phyloP scores from a whole-genome alignment of 139 green algal species.

The Chlorella sp. region DNA sequence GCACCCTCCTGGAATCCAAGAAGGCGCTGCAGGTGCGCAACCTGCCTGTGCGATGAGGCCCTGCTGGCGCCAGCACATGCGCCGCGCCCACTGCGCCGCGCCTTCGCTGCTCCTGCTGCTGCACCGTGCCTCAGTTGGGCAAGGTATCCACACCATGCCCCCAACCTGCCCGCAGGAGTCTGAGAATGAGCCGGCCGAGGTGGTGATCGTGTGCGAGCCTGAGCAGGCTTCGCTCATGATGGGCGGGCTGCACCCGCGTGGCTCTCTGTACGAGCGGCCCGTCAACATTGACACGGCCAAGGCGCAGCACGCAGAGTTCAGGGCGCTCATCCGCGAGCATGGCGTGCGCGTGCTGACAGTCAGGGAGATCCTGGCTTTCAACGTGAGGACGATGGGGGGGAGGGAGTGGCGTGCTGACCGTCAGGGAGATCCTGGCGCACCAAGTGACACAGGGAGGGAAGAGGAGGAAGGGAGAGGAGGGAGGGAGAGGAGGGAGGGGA shows the following conservation, averaged over 20 bases:
- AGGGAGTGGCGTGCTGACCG: neutral
- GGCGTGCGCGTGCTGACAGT: constrained; percentile 84
- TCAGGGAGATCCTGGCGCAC: no score
- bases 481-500: neutral
- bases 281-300: constrained; percentile 88
- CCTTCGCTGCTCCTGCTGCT: no score
- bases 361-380: constrained; percentile 76
- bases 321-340: constrained; percentile 67
- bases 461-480: no score
- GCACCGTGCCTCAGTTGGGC: no score
- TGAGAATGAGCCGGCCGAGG: constrained; percentile 66
- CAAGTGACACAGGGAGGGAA: no score
- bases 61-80: no score
- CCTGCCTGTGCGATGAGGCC: no score
- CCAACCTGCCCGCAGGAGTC: no score
- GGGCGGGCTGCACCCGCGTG: constrained; percentile 86
- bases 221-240: constrained; percentile 85
- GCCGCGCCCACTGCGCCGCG: no score
- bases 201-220: constrained; percentile 87
- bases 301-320: constrained; percentile 77
- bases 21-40: no score
- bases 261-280: constrained; percentile 86
- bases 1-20: no score
- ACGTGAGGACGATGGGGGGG: constrained; percentile 4
- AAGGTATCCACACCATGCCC: no score